A percentile compares a stretch with the other conserved stretches of the same genome.
These are phyloP conservation scores for Naganishia kalamii DNA, from an alignment of 768 basidiomycete genomes.

Conservation along the genomic window DNA sequence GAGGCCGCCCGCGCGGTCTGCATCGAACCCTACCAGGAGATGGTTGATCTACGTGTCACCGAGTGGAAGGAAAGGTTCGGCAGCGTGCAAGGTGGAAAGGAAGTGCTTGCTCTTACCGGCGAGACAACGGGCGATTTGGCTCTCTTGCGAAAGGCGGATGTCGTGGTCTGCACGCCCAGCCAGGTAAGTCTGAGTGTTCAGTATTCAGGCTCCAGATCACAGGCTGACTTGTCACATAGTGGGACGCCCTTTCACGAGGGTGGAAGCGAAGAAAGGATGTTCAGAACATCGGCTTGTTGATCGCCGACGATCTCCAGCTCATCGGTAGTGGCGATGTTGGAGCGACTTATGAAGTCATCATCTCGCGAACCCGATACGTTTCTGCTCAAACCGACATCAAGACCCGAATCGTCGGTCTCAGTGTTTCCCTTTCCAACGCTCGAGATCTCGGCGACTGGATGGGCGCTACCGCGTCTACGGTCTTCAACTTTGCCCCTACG, in stretches of 20 bases:
- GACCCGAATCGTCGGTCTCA: slow-evolving; percentile 89
- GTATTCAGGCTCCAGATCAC: not conserved
- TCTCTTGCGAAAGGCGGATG: slow-evolving; percentile 79
- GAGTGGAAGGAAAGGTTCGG: slow-evolving; percentile 88
- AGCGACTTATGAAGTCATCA: slow-evolving; percentile 90
- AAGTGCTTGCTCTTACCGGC: slow-evolving; percentile 86
- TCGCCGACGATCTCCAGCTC: slow-evolving; percentile 91
- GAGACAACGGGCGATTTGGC: slow-evolving; percentile 89
- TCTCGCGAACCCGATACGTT: slow-evolving; percentile 94
- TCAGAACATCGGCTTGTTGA: slow-evolving; percentile 82
- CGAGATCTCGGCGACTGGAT: slow-evolving; percentile 97
- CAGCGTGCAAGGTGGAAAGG: slow-evolving; percentile 78
- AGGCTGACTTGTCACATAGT: slow-evolving; percentile 51
- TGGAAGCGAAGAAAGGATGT: slow-evolving; percentile 98
- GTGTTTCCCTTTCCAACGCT: slow-evolving; percentile 91
- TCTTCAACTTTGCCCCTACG: slow-evolving; percentile 96
- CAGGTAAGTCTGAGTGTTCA: slow-evolving; percentile 57
- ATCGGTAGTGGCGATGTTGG: slow-evolving; percentile 84
- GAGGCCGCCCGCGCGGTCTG: slow-evolving; percentile 81
- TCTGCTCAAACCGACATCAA: slow-evolving; percentile 86
- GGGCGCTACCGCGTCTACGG: slow-evolving; percentile 82
- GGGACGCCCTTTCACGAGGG: slow-evolving; percentile 87
- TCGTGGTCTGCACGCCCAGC: slow-evolving; percentile 86
- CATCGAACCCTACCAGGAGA: slow-evolving; percentile 93
- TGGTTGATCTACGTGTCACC: slow-evolving; percentile 81